Percentiles rank a stretch among this genome's conserved stretches.
phyloP scores from a whole-genome alignment of 2,329 filamentous ascomycete species.

The Pleurostoma richardsiae region DNA sequence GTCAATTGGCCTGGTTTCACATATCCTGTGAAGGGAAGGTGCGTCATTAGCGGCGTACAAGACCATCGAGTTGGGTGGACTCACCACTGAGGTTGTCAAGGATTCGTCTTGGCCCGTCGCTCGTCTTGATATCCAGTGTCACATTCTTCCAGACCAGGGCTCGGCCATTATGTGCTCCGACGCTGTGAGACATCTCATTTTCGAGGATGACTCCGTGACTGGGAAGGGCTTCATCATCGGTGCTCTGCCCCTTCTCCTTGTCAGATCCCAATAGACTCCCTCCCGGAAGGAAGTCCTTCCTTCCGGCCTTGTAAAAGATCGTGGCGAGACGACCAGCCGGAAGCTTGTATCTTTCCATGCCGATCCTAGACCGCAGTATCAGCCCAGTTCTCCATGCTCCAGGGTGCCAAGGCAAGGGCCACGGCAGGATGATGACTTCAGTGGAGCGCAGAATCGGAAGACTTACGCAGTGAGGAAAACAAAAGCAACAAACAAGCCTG shows the following conservation, averaged over 20 bases:
- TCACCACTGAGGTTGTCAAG: conserved; percentile 8
- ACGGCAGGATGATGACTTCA: too few species aligned
- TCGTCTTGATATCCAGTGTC: conserved; percentile 8
- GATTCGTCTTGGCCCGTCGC: conserved; percentile 3
- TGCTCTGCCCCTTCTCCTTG: neutral
- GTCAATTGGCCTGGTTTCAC: conserved; percentile 10
- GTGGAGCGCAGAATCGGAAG: too few species aligned
- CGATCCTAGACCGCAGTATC: conserved; percentile 3
- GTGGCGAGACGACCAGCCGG: conserved; percentile 12
- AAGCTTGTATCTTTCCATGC: conserved; percentile 12
- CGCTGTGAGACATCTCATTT: neutral
- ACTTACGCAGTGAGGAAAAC: conserved; percentile 9
- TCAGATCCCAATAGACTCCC: neutral
- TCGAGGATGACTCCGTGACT: too few species aligned
- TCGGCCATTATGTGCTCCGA: conserved; percentile 5
- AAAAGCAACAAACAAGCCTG: conserved; percentile 11
- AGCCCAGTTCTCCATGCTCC: too few species aligned
- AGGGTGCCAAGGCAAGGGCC: too few species aligned
- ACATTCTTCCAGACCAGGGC: conserved; percentile 11
- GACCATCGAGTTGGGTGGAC: neutral
- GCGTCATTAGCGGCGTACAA: neutral
- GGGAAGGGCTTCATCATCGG: neutral
- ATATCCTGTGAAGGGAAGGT: neutral
- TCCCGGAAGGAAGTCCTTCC: conserved; percentile 1
- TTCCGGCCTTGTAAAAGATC: conserved; percentile 14